Conservation (phyloP, 495 filamentous ascomycete genomes). For the Lasiosphaeriaceae sp. region DNA sequence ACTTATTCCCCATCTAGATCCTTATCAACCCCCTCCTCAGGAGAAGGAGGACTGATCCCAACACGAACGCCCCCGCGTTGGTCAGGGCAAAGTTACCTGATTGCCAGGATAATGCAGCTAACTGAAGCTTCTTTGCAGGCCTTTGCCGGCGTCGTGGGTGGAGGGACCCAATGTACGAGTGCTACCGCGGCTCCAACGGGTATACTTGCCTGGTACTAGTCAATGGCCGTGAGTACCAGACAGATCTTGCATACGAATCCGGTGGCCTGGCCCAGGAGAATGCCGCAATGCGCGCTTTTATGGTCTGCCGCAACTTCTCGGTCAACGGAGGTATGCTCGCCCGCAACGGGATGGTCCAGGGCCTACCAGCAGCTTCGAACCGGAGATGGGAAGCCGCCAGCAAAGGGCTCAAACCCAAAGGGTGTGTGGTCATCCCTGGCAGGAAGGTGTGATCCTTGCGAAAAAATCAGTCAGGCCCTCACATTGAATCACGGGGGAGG, state of each 20-base stretch:
- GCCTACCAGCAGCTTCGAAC: slow-evolving; percentile 62
- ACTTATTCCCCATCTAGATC: too few relatives aligned
- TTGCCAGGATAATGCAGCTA: slow-evolving; percentile 36
- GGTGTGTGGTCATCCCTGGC: too few relatives aligned
- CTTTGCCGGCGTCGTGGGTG: slow-evolving; percentile 94
- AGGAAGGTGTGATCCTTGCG: too few relatives aligned
- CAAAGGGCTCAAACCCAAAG: too few relatives aligned
- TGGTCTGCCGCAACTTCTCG: slow-evolving; percentile 98
- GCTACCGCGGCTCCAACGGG: slow-evolving; percentile 65
- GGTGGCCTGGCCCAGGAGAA: slow-evolving; percentile 85
- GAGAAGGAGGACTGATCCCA: too few relatives aligned
- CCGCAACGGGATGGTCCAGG: slow-evolving; percentile 81
- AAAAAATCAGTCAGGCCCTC: too few relatives aligned
- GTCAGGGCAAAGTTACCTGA: too few relatives aligned
- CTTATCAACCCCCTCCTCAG: too few relatives aligned
- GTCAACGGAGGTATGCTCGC: slow-evolving; percentile 91
- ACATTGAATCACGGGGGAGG: too few relatives aligned
- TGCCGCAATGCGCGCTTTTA: slow-evolving; percentile 93
- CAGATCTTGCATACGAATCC: slow-evolving; percentile 76
- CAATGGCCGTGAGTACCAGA: slow-evolving; percentile 95
- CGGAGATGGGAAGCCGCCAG: slow-evolving; percentile 41
- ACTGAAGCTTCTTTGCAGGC: slow-evolving; percentile 57
- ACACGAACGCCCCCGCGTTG: too few relatives aligned
- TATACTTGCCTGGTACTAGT: slow-evolving; percentile 90
- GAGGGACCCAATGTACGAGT: slow-evolving; percentile 88